Evolutionary conservation across 179 eudicot species (phyloP).

Genomic region (Vitellaria paradoxa): DNA sequence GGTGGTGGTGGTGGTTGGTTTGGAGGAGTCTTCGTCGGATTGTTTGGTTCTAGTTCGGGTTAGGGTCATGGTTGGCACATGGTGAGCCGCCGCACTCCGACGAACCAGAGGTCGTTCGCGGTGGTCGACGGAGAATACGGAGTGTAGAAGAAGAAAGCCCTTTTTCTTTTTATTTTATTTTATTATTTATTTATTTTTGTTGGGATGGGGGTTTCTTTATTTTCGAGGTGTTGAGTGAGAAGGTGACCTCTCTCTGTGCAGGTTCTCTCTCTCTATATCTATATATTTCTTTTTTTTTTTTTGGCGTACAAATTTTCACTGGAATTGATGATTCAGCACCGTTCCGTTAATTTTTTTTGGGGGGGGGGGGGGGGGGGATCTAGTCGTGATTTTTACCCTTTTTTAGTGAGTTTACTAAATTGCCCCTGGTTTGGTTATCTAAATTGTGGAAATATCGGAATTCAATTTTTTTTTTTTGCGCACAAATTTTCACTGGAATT

Average conservation of each 20-base stretch:
- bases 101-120: conserved; percentile 10
- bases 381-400: not conserved
- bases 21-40: conserved; percentile 17
- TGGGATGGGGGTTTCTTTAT: not conserved
- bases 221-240: not conserved
- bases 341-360: not conserved
- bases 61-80: conserved; percentile 18
- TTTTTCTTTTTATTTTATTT: not conserved
- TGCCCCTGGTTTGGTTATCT: not conserved
- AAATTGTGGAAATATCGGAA: not conserved
- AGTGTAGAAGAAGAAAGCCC: conserved; percentile 22
- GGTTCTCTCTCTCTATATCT: not conserved
- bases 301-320: not conserved
- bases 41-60: conserved; percentile 6
- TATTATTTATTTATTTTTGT: not conserved
- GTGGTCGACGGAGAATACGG: conserved; percentile 20
- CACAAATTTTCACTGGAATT: not conserved
- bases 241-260: not conserved
- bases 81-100: not conserved
- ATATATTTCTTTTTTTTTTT: not conserved
- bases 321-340: conserved; percentile 20
- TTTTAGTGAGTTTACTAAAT: not conserved
- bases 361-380: not conserved
- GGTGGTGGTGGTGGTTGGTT: conserved; percentile 19
- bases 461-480: not conserved